These are phyloP conservation scores for Phlyctochytrium planicorne DNA, from an alignment of 192 early-diverging fungal genomes.

Conservation along the genomic window DNA sequence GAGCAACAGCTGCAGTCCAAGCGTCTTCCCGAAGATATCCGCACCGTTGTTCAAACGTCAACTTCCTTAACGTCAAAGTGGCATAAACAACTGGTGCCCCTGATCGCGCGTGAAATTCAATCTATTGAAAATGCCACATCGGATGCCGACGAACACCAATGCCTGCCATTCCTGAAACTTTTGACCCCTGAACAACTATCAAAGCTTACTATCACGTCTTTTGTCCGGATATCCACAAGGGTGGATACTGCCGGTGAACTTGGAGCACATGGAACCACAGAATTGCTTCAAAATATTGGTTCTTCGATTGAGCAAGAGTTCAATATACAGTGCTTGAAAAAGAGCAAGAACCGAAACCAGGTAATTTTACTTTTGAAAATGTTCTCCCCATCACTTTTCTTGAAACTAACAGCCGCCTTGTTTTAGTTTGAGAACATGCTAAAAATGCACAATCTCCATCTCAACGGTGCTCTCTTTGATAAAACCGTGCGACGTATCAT, in stretches of 20 bases:
- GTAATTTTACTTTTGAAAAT: slow-evolving; percentile 29
- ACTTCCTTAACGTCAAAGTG: slow-evolving; percentile 58
- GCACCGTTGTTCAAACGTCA: slow-evolving; percentile 55
- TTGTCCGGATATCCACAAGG: slow-evolving; percentile 54
- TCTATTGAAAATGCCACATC: slow-evolving; percentile 39
- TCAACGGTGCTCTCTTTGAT: slow-evolving; percentile 77
- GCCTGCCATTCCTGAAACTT: slow-evolving; percentile 65
- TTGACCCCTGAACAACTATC: slow-evolving; percentile 73
- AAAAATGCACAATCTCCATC: slow-evolving; percentile 69
- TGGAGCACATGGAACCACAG: slow-evolving; percentile 33
- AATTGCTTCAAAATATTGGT: slow-evolving; percentile 60
- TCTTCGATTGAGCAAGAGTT: slow-evolving; percentile 81
- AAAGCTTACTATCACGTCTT: slow-evolving; percentile 80
- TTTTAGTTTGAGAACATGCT: slow-evolving; percentile 15
- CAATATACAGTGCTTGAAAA: slow-evolving; percentile 69
- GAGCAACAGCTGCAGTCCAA: slow-evolving; percentile 56
- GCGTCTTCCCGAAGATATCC: slow-evolving; percentile 46
- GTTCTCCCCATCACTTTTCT: not conserved
- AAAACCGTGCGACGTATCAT: slow-evolving; percentile 73
- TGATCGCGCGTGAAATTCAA: slow-evolving; percentile 70
- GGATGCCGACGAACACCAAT: slow-evolving; percentile 52
- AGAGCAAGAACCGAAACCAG: slow-evolving; percentile 61
- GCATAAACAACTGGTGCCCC: slow-evolving; percentile 67
- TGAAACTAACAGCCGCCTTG: too few relatives aligned
- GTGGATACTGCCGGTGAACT: slow-evolving; percentile 23